phyloP scores from a whole-genome alignment of 768 basidiomycete genomes.

The Phlebiopsis flavidoalba region DNA sequence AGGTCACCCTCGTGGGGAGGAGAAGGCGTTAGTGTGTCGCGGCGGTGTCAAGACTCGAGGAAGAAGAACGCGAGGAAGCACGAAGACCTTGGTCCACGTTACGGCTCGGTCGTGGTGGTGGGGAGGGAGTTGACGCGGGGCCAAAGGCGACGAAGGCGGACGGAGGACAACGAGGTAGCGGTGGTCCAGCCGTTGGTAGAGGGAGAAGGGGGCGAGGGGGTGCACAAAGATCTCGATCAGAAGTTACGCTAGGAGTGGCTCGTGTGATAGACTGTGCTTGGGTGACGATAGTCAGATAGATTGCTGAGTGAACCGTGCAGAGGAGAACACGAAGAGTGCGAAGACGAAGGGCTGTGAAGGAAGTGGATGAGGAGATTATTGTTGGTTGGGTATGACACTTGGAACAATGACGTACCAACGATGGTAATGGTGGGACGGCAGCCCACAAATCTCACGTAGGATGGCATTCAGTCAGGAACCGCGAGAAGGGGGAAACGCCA shows the following conservation, averaged over 20 bases:
- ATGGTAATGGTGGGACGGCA: slow-evolving; percentile 69
- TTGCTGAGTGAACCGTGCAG: slow-evolving; percentile 73
- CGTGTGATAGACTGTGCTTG: slow-evolving; percentile 88
- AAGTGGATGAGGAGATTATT: slow-evolving; percentile 16
- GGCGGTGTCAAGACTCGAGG: slow-evolving; percentile 85
- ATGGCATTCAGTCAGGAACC: slow-evolving; percentile 81
- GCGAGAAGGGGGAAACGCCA: slow-evolving; percentile 92
- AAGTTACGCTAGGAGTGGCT: slow-evolving; percentile 50
- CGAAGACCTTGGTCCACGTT: slow-evolving; percentile 96
- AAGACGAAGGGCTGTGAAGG: slow-evolving; percentile 72
- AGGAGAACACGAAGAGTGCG: slow-evolving; percentile 82
- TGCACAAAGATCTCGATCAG: slow-evolving; percentile 90
- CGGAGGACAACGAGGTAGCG: slow-evolving; percentile 72
- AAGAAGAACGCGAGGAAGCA: slow-evolving; percentile 93
- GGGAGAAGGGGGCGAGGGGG: slow-evolving; percentile 93
- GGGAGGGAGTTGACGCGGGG: slow-evolving; percentile 62
- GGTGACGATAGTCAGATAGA: slow-evolving; percentile 93
- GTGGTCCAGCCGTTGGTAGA: slow-evolving; percentile 94
- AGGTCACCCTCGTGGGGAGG: slow-evolving; percentile 86
- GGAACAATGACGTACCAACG: slow-evolving; percentile 35
- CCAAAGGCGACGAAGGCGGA: slow-evolving; percentile 90
- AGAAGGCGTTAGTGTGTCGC: slow-evolving; percentile 96
- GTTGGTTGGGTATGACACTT: not conserved
- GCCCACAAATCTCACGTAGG: slow-evolving; percentile 88
- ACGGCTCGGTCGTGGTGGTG: slow-evolving; percentile 61